A percentile compares a stretch with the other conserved stretches of the same genome.
Evolutionary conservation across 768 basidiomycete genomes (phyloP).

Genomic region (Neoboletus magnificus): DNA sequence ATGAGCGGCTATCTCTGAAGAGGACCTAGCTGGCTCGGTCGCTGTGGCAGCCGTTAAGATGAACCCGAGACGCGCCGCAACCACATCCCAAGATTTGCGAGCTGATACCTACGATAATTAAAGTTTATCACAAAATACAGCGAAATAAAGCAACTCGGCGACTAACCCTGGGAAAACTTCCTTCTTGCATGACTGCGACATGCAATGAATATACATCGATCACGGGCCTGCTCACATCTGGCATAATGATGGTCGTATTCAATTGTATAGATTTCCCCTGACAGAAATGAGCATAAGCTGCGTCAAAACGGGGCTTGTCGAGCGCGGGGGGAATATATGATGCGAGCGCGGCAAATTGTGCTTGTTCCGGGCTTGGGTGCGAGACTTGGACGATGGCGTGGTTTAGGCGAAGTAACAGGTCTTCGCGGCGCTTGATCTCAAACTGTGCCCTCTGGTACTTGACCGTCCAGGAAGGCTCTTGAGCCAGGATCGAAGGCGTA

Average conservation of each 20-base stretch:
- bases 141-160: not conserved
- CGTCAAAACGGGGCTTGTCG: slow-evolving; percentile 28
- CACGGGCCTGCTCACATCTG: slow-evolving; percentile 23
- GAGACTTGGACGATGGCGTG: slow-evolving; percentile 26
- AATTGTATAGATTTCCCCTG: slow-evolving; percentile 23
- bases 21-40: slow-evolving; percentile 22
- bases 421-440: slow-evolving; percentile 32
- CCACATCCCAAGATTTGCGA: slow-evolving; percentile 28
- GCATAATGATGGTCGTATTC: slow-evolving; percentile 30
- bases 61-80: slow-evolving; percentile 28
- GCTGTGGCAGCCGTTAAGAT: slow-evolving; percentile 20
- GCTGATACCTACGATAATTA: slow-evolving; percentile 18
- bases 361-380: slow-evolving; percentile 23
- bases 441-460: slow-evolving; percentile 25
- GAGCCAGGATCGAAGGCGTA: slow-evolving; percentile 4
- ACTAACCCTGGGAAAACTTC: slow-evolving; percentile 28
- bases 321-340: slow-evolving; percentile 29
- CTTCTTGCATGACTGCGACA: slow-evolving; percentile 33
- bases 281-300: slow-evolving; percentile 28
- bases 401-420: slow-evolving; percentile 25
- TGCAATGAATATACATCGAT: slow-evolving; percentile 31
- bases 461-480: slow-evolving; percentile 18
- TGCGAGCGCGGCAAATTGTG: slow-evolving; percentile 25
- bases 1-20: slow-evolving; percentile 25
- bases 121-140: not conserved